A percentile compares a stretch with the other conserved stretches of the same genome.
Conservation (phyloP, 2,329 filamentous ascomycete genomes). For the Penicillium nordicum region DNA sequence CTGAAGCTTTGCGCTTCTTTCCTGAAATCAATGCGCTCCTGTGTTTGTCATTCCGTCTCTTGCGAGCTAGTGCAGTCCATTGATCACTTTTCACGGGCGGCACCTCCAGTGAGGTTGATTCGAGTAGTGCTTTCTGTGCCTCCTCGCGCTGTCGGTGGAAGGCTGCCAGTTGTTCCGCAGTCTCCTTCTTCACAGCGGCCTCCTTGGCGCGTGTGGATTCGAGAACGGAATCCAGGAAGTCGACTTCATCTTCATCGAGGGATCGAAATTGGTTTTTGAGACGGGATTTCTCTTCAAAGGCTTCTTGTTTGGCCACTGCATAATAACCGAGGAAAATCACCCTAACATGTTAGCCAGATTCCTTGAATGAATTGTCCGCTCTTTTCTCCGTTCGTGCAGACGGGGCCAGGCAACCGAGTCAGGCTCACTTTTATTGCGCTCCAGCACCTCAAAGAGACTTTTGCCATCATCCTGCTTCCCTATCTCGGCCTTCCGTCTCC, state of each 20-base stretch:
- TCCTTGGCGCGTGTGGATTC: conserved; percentile 58
- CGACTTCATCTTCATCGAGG: conserved; percentile 51
- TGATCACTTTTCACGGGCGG: conserved; percentile 40
- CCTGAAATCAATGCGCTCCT: conserved; percentile 39
- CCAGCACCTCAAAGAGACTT: conserved; percentile 48
- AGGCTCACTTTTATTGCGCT: conserved; percentile 50
- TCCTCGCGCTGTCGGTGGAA: conserved; percentile 60
- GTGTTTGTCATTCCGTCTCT: conserved; percentile 52
- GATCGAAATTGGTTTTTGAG: conserved; percentile 52
- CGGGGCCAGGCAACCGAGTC: neutral
- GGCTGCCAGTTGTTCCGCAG: conserved; percentile 55
- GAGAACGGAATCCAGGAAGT: conserved; percentile 54
- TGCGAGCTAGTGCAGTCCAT: conserved; percentile 51
- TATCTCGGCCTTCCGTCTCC: conserved; percentile 44
- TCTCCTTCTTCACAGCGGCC: conserved; percentile 56
- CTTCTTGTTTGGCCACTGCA: conserved; percentile 50
- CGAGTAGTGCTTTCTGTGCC: conserved; percentile 50
- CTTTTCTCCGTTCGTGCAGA: neutral
- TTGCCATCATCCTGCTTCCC: conserved; percentile 54
- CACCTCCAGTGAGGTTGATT: conserved; percentile 35
- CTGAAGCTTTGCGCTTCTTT: conserved; percentile 44
- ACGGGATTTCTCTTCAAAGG: conserved; percentile 50
- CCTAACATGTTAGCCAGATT: conserved; percentile 41
- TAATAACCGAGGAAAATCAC: conserved; percentile 22
- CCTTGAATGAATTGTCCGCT: neutral